Base-by-base conservation (phyloP, 352 stramenopile genomes). In the Phytopythium helicoides region DNA sequence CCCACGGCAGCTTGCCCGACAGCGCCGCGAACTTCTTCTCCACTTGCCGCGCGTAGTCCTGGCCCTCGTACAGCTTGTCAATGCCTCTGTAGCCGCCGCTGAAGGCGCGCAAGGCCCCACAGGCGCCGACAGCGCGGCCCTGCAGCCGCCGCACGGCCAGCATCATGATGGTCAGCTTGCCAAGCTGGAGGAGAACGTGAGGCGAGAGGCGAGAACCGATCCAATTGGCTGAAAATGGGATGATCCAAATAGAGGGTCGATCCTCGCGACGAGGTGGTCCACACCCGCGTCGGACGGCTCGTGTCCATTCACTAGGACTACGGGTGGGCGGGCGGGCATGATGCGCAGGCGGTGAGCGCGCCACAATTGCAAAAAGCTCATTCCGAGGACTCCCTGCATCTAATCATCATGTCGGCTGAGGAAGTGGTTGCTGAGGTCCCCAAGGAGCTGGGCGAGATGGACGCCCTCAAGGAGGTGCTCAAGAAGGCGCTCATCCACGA, bases 401-500 rank as follows among this genome's bases (percentile, higher is more conserved):
- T 54, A 72, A 65, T 42, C 58, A 92, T 76, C 69, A 92, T 92
- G 82, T 93, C 82, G 86, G 86, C 86, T 84, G 86, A 95, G 85
- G 88, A 97, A 89, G 92, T 94, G 85, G 89, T 96, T 58, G 91
- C 90, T 64, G 64, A 73, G 61, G 81, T 89, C 21, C 79, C 83
- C 46, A 93, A 97, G 73, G 92, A 98, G 76, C 87, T 99, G 70
- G 95, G 87, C 60, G 94, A 98, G 69, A 97, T 99, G 79, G 96
- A 98, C 62, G 96, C 96, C 53, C 85, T 99, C 57, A 97, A 98
- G 83, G 93, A 98, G 78, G 96, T 99, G 58, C 92, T 99, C 53
- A 98, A 99, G 86, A 99, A 99, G 89, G 92, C 97, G 47, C 95
- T 99, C 56, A 95, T 99, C 73, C 96, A 99, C 79, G 96, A 99